Base-by-base conservation (phyloP, 2,329 filamentous ascomycete species). In the Penicillium sp. region DNA sequence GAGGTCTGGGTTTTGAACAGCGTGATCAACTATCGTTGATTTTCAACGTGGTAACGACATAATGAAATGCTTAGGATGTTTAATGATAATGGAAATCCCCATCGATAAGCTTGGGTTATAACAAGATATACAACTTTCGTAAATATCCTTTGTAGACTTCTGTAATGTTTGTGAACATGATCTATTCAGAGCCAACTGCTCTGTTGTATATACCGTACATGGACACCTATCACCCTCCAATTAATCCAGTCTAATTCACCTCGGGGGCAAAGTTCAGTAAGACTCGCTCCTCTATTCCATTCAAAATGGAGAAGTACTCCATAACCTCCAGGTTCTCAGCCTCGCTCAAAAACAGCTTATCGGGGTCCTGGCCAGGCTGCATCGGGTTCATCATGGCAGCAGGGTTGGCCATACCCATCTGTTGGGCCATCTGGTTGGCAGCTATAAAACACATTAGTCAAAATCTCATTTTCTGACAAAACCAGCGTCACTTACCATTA, bases 321-420 rank as follows among this genome's bases (percentile, higher is more conserved):
- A 96, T 84, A 25, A 99, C 95, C 67, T 96, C 93, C 61, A 99
- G 77, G 76, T 99, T 99, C 82, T 99, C 95, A 3, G 91, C 91
- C 78, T 99, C 95, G 47, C 83, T 91, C 73, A 89, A 82, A 77
- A 97, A 99, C 74, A 96, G 85, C 82, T 99, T 99, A 77, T 98
- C 90, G 0, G 93, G 92, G 72, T 99, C 96, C 69, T 95, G 89
- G 25, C 93, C 93, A 1, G 95, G 93, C 29, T 91, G 92, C 75
- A 96, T 96, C 80, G 95, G 89, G 70, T 93, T 80, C 45, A 77
- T 77, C 46, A 76, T 78, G 69, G 83, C 85, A 63, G 87, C 87
- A 46, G 88, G 87, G 35, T 87, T 90, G 82, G 91, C 88, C 69
- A 88, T 84, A 14, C 83, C 83, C 88, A 92, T 90, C 71, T 92